A percentile compares a stretch with the other conserved stretches of the same genome.
Evolutionary conservation across 768 basidiomycete species (phyloP).

Genomic region (Auricularia cornea): DNA sequence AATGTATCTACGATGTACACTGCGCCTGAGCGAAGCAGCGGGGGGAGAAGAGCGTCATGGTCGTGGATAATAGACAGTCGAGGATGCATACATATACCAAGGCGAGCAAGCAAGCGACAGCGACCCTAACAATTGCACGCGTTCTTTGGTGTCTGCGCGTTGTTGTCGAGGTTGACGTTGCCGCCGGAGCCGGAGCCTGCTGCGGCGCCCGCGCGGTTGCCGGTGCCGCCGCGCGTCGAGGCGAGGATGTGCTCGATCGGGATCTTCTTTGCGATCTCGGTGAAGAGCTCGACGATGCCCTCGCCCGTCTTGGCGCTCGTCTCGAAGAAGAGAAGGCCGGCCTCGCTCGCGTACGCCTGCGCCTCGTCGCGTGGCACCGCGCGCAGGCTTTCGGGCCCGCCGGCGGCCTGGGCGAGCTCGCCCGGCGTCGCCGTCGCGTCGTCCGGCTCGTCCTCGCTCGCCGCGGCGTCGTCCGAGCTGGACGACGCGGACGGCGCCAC

Average conservation of each 20-base stretch:
- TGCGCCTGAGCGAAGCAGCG: too few relatives aligned
- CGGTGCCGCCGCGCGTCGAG: slow-evolving; percentile 49
- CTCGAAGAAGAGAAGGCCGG: slow-evolving; percentile 93
- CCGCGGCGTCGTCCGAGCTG: slow-evolving; percentile 18
- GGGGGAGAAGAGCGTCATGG: too few relatives aligned
- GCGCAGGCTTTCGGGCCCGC: slow-evolving; percentile 56
- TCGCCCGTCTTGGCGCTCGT: slow-evolving; percentile 96
- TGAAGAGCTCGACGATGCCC: slow-evolving; percentile 93
- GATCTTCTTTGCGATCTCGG: slow-evolving; percentile 88
- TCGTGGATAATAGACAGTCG: neutral
- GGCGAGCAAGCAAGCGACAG: neutral
- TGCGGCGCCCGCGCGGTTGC: slow-evolving; percentile 39
- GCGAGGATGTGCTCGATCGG: slow-evolving; percentile 93
- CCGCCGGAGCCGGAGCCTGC: slow-evolving; percentile 46
- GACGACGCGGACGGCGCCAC: slow-evolving; percentile 46
- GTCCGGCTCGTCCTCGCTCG: slow-evolving; percentile 83
- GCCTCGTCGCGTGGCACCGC: slow-evolving; percentile 95
- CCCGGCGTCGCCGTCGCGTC: slow-evolving; percentile 87
- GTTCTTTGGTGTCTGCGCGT: slow-evolving; percentile 56
- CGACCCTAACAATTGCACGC: slow-evolving; percentile 63
- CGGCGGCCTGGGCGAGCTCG: slow-evolving; percentile 44
- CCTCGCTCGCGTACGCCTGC: slow-evolving; percentile 90
- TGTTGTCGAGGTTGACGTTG: slow-evolving; percentile 64
- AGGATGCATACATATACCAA: neutral
- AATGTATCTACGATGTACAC: too few relatives aligned